These are phyloP conservation scores for Solanum hybrid DNA, from an alignment of 305 asterid genomes.

Conservation along the genomic window DNA sequence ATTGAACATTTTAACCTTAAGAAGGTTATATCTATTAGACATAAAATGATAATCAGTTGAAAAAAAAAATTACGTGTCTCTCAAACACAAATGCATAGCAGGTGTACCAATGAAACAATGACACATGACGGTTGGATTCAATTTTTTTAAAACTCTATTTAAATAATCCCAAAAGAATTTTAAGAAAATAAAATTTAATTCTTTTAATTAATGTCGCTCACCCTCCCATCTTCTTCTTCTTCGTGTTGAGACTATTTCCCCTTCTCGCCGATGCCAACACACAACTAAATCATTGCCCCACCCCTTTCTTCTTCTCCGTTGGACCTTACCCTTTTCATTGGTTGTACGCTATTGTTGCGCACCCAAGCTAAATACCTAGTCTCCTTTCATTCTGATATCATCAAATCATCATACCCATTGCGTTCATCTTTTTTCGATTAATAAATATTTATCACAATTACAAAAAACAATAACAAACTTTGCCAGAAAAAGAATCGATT, in stretches of 20 bases:
- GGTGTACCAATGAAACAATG: background rate
- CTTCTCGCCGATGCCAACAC: background rate
- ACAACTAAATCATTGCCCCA: background rate
- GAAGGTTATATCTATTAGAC: background rate
- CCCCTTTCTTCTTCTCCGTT: background rate
- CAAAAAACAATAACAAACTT: background rate
- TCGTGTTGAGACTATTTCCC: background rate
- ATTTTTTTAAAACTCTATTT: background rate
- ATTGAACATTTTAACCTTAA: background rate
- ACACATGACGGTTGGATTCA: background rate
- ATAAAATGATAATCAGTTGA: background rate
- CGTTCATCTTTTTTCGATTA: no score
- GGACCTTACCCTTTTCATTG: background rate
- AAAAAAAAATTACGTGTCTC: background rate
- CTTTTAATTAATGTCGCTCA: background rate
- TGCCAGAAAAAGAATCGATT: background rate
- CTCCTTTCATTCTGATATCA: no score
- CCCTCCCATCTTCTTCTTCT: background rate
- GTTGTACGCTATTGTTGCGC: background rate
- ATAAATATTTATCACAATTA: background rate
- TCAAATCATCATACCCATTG: background rate
- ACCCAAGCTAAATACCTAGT: background rate
- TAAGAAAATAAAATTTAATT: background rate
- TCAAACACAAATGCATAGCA: background rate
- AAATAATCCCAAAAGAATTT: background rate